These are phyloP conservation scores for Amphicarpaea edgeworthii DNA, from an alignment of 306 rosid genomes.

Conservation along the genomic window DNA sequence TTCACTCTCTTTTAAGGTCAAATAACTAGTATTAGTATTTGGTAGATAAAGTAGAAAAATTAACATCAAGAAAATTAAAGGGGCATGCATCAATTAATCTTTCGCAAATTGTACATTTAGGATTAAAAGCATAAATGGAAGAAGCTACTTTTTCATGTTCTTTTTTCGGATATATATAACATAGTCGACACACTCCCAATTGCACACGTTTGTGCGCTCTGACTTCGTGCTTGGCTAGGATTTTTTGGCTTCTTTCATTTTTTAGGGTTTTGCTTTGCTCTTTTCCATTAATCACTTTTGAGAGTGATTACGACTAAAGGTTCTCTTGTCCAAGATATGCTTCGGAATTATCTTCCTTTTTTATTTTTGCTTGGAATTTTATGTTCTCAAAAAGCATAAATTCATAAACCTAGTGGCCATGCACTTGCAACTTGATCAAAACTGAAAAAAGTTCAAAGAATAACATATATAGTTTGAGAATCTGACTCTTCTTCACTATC, in stretches of 20 bases:
- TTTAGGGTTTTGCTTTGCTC: slow-evolving; percentile 10
- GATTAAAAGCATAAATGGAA: slow-evolving; percentile 40
- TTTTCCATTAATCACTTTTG: slow-evolving; percentile 37
- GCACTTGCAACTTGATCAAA: slow-evolving; percentile 16
- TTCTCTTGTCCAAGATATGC: slow-evolving; percentile 38
- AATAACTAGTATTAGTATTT: neutral
- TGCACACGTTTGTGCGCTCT: slow-evolving; percentile 48
- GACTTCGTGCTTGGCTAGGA: slow-evolving; percentile 42
- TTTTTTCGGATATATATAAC: no score
- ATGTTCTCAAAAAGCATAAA: neutral
- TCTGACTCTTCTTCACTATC: neutral
- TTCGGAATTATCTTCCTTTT: slow-evolving; percentile 15
- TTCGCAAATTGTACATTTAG: slow-evolving; percentile 34
- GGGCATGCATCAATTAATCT: neutral
- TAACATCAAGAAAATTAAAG: neutral
- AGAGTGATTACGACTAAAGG: slow-evolving; percentile 41
- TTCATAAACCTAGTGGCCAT: slow-evolving; percentile 24
- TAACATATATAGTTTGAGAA: neutral
- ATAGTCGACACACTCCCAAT: slow-evolving; percentile 33
- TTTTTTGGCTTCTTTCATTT: slow-evolving; percentile 40
- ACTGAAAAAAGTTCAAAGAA: neutral
- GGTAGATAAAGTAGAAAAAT: slow-evolving; percentile 31
- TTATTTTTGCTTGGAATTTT: slow-evolving; percentile 23
- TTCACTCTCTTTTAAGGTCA: neutral
- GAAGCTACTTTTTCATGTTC: slow-evolving; percentile 34